Evolutionary conservation across 768 basidiomycete genomes (phyloP).

Genomic region (Obba rivulosa): DNA sequence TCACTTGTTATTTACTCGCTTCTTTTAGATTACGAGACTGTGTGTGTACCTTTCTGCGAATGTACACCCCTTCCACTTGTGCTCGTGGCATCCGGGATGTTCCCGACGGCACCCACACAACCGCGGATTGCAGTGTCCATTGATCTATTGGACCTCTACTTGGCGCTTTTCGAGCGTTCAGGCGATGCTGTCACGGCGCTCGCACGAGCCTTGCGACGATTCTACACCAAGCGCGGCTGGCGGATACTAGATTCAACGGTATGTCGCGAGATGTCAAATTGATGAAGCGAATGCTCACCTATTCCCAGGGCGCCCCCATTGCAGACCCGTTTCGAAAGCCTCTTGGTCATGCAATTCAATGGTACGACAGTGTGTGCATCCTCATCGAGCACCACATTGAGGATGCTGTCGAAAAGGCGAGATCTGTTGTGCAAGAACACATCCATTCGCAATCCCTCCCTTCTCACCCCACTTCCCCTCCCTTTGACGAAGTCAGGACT

Average conservation of each 20-base stretch:
- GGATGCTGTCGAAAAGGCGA: background rate
- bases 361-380: slow-evolving; percentile 21
- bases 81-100: slow-evolving; percentile 28
- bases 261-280: background rate
- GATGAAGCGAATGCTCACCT: background rate
- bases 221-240: slow-evolving; percentile 26
- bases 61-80: slow-evolving; percentile 18
- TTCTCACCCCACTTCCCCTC: too few species aligned
- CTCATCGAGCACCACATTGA: slow-evolving; percentile 14
- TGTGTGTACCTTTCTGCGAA: slow-evolving; percentile 11
- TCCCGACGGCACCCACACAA: slow-evolving; percentile 24
- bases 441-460: too few species aligned
- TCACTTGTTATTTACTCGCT: too few species aligned
- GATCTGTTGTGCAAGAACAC: too few species aligned
- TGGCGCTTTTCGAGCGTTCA: slow-evolving; percentile 29
- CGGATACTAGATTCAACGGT: slow-evolving; percentile 14
- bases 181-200: slow-evolving; percentile 31
- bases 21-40: background rate
- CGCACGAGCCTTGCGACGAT: slow-evolving; percentile 22
- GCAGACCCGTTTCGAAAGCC: slow-evolving; percentile 28
- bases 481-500: too few species aligned
- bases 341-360: slow-evolving; percentile 22
- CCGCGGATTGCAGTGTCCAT: slow-evolving; percentile 19
- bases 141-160: slow-evolving; percentile 29
- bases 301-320: slow-evolving; percentile 16